Base-by-base conservation (phyloP, 352 stramenopile genomes). In the Pythium plurisporium region DNA sequence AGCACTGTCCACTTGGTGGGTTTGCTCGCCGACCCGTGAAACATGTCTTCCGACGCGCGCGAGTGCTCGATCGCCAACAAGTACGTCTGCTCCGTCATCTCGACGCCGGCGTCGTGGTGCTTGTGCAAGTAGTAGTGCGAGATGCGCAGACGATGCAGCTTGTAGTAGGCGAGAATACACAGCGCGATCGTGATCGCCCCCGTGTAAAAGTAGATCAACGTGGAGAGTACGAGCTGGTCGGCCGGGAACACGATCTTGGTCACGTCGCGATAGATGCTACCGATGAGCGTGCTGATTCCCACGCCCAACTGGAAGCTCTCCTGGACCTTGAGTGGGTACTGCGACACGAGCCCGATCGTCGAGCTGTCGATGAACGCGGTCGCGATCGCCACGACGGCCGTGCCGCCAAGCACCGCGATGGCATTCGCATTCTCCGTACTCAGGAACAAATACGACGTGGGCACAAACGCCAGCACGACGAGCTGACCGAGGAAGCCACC, bases 261-360 rank as follows among this genome's bases (percentile, higher is more conserved):
- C 8, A 91, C 15, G 52, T 91, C 82, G 23, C 84, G 74, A 62
- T 92, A 94, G 44, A 94, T 50, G 57, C 80, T 91, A 23, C 82
- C 82, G 33, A 92, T 89, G 36, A 94, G 69, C 42, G 84, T 87
- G 57, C 78, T 91, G 17, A 94, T 56, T 0, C 84, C 84, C 5
- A 94, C 82, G 50, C 84, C 84, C 40, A 94, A 66, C 55, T 94
- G 82, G 59, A 94, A 89, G 52, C 74, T 89, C 55, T 91, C 82
- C 53, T 91, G 82, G 6, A 91, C 80, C 25, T 74, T 70, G 62
- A 82, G 65, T 14, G 84, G 84, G 62, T 87, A 94, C 48, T 92
- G 81, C 27, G 82, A 86, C 27, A 90, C 82, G 26, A 94, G 67
- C n/a, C 73, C 76, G 52, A 94, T 92, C 27, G 80, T 89, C 22